Evolutionary conservation across 2,329 filamentous ascomycete genomes (phyloP).

Genomic region (Thelonectria blattea): DNA sequence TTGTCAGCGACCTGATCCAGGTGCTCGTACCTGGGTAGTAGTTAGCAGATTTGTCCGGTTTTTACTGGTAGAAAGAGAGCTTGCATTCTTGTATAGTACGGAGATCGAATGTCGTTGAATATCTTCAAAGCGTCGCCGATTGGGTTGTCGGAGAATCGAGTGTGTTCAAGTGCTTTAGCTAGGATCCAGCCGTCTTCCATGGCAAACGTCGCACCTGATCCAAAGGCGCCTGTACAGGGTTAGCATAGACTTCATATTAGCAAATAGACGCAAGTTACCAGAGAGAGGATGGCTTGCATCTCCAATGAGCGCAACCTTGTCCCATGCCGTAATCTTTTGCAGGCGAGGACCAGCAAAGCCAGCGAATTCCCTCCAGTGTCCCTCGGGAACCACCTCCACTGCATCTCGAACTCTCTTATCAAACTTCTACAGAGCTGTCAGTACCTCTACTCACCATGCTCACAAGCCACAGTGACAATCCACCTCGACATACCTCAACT

Average conservation of each 20-base stretch:
- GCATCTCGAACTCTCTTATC: neutral
- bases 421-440: neutral
- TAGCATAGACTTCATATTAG: neutral
- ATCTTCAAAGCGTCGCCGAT: neutral
- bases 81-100: slow-evolving; percentile 6
- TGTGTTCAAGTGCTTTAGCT: neutral
- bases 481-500: neutral
- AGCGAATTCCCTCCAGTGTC: slow-evolving; percentile 10
- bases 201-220: slow-evolving; percentile 4
- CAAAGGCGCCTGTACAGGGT: neutral
- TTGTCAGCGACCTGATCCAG: neutral
- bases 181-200: slow-evolving; percentile 14
- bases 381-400: neutral
- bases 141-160: neutral
- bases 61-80: neutral
- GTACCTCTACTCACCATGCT: neutral
- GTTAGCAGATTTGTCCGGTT: no score
- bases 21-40: neutral
- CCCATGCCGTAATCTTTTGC: neutral
- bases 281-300: slow-evolving; percentile 8
- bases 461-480: no score
- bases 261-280: neutral
- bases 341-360: slow-evolving; percentile 2
- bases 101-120: slow-evolving; percentile 1
- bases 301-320: slow-evolving; percentile 10